These are phyloP conservation scores for Cystobasidium slooffiae DNA, from an alignment of 1,284 basidiomycete species.

Conservation along the genomic window DNA sequence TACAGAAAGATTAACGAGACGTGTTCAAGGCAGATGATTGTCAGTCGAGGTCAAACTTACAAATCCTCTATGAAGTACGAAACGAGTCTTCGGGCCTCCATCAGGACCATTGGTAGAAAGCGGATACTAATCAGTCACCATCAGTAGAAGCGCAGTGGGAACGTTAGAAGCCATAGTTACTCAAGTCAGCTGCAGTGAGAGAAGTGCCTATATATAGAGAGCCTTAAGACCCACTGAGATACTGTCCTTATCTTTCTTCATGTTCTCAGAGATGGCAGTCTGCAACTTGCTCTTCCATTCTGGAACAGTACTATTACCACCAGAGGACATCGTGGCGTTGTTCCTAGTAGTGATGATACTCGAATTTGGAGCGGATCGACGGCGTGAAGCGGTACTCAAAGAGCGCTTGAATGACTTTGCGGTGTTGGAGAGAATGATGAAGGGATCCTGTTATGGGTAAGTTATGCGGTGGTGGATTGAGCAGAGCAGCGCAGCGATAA, in stretches of 20 bases:
- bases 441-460: too few species aligned
- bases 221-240: constrained; percentile 48
- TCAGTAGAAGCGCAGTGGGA: neutral
- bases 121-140: constrained; percentile 2
- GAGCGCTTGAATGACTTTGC: constrained; percentile 27
- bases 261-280: constrained; percentile 42
- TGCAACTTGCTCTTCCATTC: constrained; percentile 40
- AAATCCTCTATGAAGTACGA: constrained; percentile 58
- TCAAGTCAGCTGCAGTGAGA: constrained; percentile 35
- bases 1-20: neutral
- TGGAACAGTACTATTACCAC: constrained; percentile 8
- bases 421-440: constrained; percentile 36
- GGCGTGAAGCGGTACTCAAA: neutral
- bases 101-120: constrained; percentile 34
- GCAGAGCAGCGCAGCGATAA: neutral
- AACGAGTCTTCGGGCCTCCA: constrained; percentile 51
- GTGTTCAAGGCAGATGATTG: neutral
- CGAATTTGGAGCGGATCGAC: too few species aligned
- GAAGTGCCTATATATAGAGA: constrained; percentile 53
- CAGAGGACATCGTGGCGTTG: constrained; percentile 8
- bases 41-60: constrained; percentile 50
- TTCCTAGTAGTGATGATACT: too few species aligned
- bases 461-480: neutral
- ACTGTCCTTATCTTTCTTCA: constrained; percentile 50
- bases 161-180: neutral